A percentile compares a stretch with the other conserved stretches of the same genome.
These are phyloP conservation scores for Penicillium waksmanii DNA, from an alignment of 495 filamentous ascomycete species.

Conservation along the genomic window DNA sequence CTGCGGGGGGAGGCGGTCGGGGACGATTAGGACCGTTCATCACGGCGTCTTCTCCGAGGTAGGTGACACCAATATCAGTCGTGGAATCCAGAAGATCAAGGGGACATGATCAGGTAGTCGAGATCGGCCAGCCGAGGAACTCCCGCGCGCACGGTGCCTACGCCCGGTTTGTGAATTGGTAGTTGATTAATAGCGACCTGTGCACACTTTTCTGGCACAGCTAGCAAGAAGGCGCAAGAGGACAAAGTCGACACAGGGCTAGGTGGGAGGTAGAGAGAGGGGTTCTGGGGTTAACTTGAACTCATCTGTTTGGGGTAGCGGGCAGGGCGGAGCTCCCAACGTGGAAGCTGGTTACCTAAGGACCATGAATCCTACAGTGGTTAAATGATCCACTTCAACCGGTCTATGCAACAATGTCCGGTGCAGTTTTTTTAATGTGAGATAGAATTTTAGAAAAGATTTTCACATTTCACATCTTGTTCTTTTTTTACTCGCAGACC, in stretches of 20 bases:
- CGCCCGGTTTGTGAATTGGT: constrained; percentile 17
- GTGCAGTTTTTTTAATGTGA: too few relatives aligned
- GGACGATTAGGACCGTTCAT: constrained; percentile 46
- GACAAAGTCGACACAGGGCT: constrained; percentile 12
- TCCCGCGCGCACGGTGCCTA: constrained; percentile 20
- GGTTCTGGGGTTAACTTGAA: constrained; percentile 25
- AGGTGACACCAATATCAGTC: constrained; percentile 32
- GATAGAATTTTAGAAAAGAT: too few relatives aligned
- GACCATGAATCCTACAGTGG: background rate
- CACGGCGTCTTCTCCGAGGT: constrained; percentile 24
- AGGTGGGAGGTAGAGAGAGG: constrained; percentile 6
- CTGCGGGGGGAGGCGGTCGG: constrained; percentile 34
- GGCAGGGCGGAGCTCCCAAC: constrained; percentile 37
- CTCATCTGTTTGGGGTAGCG: constrained; percentile 39
- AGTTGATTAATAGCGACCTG: background rate
- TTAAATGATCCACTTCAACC: too few relatives aligned
- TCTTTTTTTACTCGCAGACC: too few relatives aligned
- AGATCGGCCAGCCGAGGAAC: constrained; percentile 19
- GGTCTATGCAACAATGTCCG: background rate
- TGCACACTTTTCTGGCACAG: background rate
- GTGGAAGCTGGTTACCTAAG: constrained; percentile 33
- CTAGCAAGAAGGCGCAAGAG: background rate
- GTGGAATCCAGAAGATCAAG: constrained; percentile 35
- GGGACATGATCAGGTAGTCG: constrained; percentile 43
- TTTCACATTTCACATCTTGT: too few relatives aligned